These are phyloP conservation scores for Phaeodactylum tricornutum DNA, from an alignment of 108 stramenopile species.

Conservation along the genomic window DNA sequence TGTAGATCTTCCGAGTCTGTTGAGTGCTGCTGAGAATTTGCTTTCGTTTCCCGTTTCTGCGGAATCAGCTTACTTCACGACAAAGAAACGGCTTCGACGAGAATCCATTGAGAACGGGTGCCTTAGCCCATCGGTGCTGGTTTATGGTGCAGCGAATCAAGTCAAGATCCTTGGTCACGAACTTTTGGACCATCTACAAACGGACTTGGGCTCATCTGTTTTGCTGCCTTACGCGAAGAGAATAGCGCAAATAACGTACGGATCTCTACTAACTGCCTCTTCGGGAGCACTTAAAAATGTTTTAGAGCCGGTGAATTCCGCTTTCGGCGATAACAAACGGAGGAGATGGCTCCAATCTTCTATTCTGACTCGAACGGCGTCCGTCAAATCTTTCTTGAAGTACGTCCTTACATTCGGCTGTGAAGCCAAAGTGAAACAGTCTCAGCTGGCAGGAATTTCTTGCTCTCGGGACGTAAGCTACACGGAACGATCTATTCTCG, in stretches of 20 bases:
- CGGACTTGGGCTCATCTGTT: constrained; percentile 14
- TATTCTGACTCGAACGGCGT: constrained; percentile 14
- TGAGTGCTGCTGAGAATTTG: constrained; percentile 24
- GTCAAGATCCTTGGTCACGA: constrained; percentile 27
- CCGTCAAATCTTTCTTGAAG: constrained; percentile 14
- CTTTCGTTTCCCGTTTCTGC: constrained; percentile 36
- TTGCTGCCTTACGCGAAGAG: constrained; percentile 24
- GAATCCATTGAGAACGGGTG: constrained; percentile 28
- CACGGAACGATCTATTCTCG: constrained; percentile 13
- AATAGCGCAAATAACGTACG: constrained; percentile 25
- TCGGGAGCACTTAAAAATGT: constrained; percentile 21
- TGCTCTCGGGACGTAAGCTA: constrained; percentile 18
- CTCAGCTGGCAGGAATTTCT: constrained; percentile 6
- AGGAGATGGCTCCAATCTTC: constrained; percentile 36
- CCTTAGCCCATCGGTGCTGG: constrained; percentile 22
- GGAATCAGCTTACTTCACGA: constrained; percentile 26
- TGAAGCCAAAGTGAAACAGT: constrained; percentile 13
- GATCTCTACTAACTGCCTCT: constrained; percentile 29
- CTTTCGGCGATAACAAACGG: constrained; percentile 14
- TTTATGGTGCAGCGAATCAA: constrained; percentile 16
- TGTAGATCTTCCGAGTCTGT: constrained; percentile 11
- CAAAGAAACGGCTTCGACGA: constrained; percentile 35
- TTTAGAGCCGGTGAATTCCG: constrained; percentile 16
- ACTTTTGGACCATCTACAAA: constrained; percentile 14
- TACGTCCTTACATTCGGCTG: constrained; percentile 16